These are phyloP conservation scores for Zangia roseola DNA, from an alignment of 768 basidiomycete genomes.

Conservation along the genomic window DNA sequence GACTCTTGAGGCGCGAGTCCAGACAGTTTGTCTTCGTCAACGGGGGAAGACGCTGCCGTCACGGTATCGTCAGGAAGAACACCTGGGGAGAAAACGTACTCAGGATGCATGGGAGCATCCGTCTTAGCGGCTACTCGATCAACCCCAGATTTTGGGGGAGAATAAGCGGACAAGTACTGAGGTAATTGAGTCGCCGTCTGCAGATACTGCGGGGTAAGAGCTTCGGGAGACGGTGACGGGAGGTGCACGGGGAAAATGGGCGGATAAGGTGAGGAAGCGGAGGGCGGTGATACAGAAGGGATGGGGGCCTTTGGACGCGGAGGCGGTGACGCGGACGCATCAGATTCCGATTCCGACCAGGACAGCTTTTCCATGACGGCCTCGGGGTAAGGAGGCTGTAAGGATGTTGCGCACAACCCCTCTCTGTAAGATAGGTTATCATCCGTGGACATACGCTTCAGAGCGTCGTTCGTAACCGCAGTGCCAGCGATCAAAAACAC, in stretches of 20 bases:
- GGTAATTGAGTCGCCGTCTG: conserved; percentile 28
- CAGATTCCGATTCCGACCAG: conserved; percentile 15
- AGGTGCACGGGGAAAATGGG: conserved; percentile 18
- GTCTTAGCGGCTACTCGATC: conserved; percentile 22
- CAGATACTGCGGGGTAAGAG: conserved; percentile 26
- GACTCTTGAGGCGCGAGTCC: conserved; percentile 13
- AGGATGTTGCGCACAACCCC: conserved; percentile 11
- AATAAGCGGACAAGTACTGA: conserved; percentile 19
- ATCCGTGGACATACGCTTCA: conserved; percentile 15
- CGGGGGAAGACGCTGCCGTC: conserved; percentile 17
- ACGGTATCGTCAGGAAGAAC: conserved; percentile 10
- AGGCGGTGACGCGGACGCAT: conserved; percentile 20
- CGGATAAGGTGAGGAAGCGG: conserved; percentile 8
- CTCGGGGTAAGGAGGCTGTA: conserved; percentile 18
- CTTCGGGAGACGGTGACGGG: conserved; percentile 11
- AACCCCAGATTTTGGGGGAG: conserved; percentile 28
- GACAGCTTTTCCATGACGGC: conserved; percentile 22
- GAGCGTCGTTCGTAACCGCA: conserved; percentile 13
- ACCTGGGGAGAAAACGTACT: conserved; percentile 16
- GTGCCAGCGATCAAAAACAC: conserved; percentile 24
- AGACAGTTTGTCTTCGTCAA: conserved; percentile 10
- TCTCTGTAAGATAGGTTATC: conserved; percentile 18
- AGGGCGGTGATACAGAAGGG: conserved; percentile 15
- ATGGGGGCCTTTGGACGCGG: conserved; percentile 19
- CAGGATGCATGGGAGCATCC: conserved; percentile 17